Conservation (phyloP, 2,329 filamentous ascomycete genomes). For the Bretziella fagacearum region DNA sequence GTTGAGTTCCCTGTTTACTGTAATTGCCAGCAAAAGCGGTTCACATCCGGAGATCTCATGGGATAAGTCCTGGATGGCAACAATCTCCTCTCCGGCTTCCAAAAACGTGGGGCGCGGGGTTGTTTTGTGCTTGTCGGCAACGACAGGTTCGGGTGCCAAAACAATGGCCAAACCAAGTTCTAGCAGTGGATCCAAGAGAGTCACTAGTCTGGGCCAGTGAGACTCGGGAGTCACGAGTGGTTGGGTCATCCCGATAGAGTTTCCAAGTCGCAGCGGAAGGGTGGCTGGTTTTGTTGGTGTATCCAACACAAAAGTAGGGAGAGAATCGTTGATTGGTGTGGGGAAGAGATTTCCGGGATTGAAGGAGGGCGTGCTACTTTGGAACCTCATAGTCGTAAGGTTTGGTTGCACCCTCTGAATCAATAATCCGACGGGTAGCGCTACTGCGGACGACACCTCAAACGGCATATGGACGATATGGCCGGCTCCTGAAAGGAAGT, state of each 20-base stretch:
- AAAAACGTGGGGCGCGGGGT: slow-evolving; percentile 35
- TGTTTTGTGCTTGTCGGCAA: slow-evolving; percentile 16
- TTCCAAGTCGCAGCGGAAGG: slow-evolving; percentile 34
- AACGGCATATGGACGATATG: slow-evolving; percentile 90
- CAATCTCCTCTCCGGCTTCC: slow-evolving; percentile 60
- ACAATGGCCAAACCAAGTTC: slow-evolving; percentile 67
- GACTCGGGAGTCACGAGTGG: slow-evolving; percentile 35
- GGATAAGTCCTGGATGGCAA: slow-evolving; percentile 60
- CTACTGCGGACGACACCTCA: slow-evolving; percentile 74
- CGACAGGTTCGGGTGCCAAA: slow-evolving; percentile 31
- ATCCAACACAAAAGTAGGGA: slow-evolving; percentile 35
- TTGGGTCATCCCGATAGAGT: slow-evolving; percentile 42
- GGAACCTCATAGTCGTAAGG: slow-evolving; percentile 25
- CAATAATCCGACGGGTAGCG: slow-evolving; percentile 66
- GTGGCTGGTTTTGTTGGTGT: slow-evolving; percentile 38
- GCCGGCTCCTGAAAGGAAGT: slow-evolving; percentile 72
- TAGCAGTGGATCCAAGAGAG: slow-evolving; percentile 67
- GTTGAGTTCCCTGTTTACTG: slow-evolving; percentile 58
- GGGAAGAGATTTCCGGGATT: slow-evolving; percentile 34
- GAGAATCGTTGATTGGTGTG: slow-evolving; percentile 31
- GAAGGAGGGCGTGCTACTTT: slow-evolving; percentile 59
- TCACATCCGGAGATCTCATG: slow-evolving; percentile 27
- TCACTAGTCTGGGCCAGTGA: slow-evolving; percentile 61
- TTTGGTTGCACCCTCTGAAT: slow-evolving; percentile 44
- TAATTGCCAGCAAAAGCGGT: slow-evolving; percentile 58